These are phyloP conservation scores for Kokia cookei DNA, from an alignment of 441 rosid genomes.

Conservation along the genomic window DNA sequence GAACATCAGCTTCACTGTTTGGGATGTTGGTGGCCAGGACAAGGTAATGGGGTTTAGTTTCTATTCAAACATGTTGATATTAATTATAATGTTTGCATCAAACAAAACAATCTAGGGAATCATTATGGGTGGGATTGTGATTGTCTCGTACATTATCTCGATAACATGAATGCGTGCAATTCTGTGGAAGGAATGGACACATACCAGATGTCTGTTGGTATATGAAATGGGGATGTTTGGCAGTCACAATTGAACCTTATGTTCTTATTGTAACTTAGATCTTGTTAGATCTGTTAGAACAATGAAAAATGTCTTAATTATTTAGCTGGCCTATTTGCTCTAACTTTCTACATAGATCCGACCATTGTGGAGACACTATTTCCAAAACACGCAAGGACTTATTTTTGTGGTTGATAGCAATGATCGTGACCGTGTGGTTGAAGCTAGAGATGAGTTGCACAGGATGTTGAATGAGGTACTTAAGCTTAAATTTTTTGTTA, in stretches of 20 bases:
- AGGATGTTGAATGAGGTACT: constrained; percentile 70
- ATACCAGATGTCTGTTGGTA: background rate
- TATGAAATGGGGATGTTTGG: background rate
- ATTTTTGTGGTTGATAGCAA: background rate
- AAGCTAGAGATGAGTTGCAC: constrained; percentile 12
- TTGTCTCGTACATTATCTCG: background rate
- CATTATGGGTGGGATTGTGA: background rate
- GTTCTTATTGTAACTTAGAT: background rate
- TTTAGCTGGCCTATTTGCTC: background rate
- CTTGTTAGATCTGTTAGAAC: background rate
- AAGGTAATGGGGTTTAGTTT: constrained; percentile 31
- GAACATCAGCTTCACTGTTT: constrained; percentile 72
- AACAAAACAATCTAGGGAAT: background rate
- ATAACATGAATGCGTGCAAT: background rate
- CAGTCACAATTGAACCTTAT: background rate
- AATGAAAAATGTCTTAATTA: background rate
- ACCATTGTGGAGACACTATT: background rate
- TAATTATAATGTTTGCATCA: background rate
- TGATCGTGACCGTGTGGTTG: background rate
- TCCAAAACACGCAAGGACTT: background rate
- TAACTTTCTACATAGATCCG: background rate
- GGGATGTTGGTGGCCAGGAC: constrained; percentile 82
- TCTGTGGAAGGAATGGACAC: background rate
- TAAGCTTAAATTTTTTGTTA: background rate
- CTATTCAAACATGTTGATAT: background rate